phyloP scores from a whole-genome alignment of 176 grass and related monocot species.

The Rhynchospora tenuis region DNA sequence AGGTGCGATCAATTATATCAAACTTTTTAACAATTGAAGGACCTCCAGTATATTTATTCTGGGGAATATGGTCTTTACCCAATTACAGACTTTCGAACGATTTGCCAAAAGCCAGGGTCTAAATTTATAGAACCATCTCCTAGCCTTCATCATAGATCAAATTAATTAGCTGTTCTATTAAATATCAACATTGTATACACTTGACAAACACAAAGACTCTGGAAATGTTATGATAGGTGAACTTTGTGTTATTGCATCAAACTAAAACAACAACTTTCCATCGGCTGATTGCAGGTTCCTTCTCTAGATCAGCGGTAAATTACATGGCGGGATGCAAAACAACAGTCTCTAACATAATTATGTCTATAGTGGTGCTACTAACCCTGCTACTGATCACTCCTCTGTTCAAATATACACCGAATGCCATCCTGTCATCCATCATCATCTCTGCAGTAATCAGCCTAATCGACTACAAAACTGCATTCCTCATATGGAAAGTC shows the following conservation, averaged over 20 bases:
- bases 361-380: slow-evolving; percentile 77
- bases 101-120: neutral
- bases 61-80: neutral
- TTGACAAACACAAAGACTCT: neutral
- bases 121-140: neutral
- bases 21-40: neutral
- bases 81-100: neutral
- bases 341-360: slow-evolving; percentile 75
- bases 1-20: slow-evolving; percentile 27
- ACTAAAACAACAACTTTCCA: slow-evolving; percentile 11
- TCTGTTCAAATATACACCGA: slow-evolving; percentile 92
- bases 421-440: slow-evolving; percentile 74
- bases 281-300: slow-evolving; percentile 57
- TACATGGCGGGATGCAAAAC: slow-evolving; percentile 92
- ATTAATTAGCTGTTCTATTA: neutral
- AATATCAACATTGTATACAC: neutral
- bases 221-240: neutral
- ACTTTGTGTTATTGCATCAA: neutral
- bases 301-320: slow-evolving; percentile 94
- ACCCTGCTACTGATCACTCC: slow-evolving; percentile 87
- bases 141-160: slow-evolving; percentile 6
- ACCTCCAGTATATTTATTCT: neutral
- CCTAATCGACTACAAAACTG: slow-evolving; percentile 76
- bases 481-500: slow-evolving; percentile 89
- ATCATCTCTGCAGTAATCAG: slow-evolving; percentile 81